Percentiles rank a stretch among this genome's conserved stretches.
phyloP scores from a whole-genome alignment of 148 eudicot species.

The Oxyria digyna region DNA sequence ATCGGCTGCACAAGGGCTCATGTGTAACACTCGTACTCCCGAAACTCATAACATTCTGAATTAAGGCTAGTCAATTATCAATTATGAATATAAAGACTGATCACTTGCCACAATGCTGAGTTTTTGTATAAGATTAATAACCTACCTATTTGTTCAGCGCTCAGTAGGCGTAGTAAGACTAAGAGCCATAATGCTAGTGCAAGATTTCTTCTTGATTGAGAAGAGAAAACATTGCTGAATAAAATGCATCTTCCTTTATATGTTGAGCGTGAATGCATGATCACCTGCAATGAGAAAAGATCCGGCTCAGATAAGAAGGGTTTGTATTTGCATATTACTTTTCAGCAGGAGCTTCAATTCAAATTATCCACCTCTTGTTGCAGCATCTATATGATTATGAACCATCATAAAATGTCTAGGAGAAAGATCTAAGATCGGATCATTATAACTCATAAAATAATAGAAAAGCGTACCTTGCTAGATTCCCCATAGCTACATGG shows the following conservation, averaged over 20 bases:
- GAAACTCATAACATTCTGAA: too few relatives aligned
- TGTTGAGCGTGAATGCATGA: not conserved
- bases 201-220: not conserved
- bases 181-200: too few relatives aligned
- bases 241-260: not conserved
- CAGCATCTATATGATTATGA: not conserved
- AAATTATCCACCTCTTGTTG: too few relatives aligned
- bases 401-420: not conserved
- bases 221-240: not conserved
- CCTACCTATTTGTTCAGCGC: not conserved
- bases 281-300: not conserved
- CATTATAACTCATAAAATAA: not conserved
- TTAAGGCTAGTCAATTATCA: too few relatives aligned
- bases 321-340: too few relatives aligned
- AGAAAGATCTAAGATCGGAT: not conserved
- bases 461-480: not conserved
- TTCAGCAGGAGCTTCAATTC: too few relatives aligned
- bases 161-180: not conserved
- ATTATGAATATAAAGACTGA: too few relatives aligned
- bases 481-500: not conserved
- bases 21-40: too few relatives aligned
- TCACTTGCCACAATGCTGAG: too few relatives aligned
- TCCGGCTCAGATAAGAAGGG: too few relatives aligned
- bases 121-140: not conserved
- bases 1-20: too few relatives aligned